These are phyloP conservation scores for Phyllosticta paracitricarpa DNA, from an alignment of 2,329 filamentous ascomycete genomes.

Conservation along the genomic window DNA sequence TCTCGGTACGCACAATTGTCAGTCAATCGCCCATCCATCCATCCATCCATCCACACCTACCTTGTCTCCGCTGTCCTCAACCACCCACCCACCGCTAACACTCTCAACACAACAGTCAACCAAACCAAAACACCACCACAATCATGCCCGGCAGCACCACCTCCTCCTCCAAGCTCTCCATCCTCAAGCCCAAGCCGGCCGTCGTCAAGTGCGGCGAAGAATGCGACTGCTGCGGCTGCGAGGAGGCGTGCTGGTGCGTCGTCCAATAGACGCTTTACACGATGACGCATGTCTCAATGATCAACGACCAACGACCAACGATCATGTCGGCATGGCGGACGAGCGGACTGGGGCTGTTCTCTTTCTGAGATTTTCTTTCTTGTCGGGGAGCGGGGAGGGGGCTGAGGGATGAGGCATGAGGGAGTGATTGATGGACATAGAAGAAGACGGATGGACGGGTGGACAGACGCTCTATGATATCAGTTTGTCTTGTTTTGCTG, in stretches of 20 bases:
- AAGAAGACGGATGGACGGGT: not conserved
- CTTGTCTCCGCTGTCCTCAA: not conserved
- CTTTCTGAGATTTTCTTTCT: no score
- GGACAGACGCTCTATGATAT: not conserved
- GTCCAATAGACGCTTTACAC: slow-evolving; percentile 11
- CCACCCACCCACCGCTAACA: not conserved
- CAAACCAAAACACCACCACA: not conserved
- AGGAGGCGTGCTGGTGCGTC: slow-evolving; percentile 27
- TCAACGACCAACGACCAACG: no score
- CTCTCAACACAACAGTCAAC: no score
- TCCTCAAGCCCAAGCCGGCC: slow-evolving; percentile 26
- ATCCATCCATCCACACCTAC: not conserved
- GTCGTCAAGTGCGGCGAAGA: slow-evolving; percentile 24
- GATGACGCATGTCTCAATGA: no score
- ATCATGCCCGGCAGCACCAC: slow-evolving; percentile 24
- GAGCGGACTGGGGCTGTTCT: no score
- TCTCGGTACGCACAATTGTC: no score
- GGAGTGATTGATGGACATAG: no score
- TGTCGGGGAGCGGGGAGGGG: no score
- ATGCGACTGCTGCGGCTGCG: slow-evolving; percentile 30
- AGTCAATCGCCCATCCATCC: no score
- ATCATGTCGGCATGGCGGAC: no score
- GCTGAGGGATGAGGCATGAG: no score
- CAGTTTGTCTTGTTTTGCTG: not conserved
- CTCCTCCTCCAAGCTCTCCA: slow-evolving; percentile 21